phyloP scores from a whole-genome alignment of 768 basidiomycete genomes.

The Rhodotorula sphaerocarpa region DNA sequence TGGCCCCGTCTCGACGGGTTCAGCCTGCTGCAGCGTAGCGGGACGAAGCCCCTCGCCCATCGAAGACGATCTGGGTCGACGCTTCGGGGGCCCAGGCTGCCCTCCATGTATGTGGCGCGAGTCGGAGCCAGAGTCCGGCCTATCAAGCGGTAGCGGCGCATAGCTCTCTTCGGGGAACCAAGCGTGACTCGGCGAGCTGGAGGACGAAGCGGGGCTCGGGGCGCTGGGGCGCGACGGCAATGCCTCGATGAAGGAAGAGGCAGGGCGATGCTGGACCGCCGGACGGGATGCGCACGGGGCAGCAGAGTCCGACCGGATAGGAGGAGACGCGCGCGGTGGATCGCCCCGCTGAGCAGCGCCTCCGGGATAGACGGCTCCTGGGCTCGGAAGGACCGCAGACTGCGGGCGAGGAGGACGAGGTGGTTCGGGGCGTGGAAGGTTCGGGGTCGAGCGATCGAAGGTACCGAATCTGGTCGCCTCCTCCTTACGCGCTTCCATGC shows the following conservation, averaged over 20 bases:
- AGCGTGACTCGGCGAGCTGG: background rate
- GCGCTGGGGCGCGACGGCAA: background rate
- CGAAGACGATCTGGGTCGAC: slow-evolving; percentile 9
- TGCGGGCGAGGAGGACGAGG: background rate
- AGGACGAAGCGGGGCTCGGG: background rate
- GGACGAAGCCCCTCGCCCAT: background rate
- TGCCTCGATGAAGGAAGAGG: slow-evolving; percentile 4
- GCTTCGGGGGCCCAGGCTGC: background rate
- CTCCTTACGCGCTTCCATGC: background rate
- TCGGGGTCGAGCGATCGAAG: background rate
- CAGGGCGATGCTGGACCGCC: background rate
- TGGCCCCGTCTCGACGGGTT: background rate
- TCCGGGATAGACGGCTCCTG: background rate
- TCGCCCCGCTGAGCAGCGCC: too few relatives aligned
- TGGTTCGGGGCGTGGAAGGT: background rate
- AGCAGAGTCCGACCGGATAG: background rate
- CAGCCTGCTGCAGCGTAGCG: background rate
- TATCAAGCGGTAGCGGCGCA: background rate
- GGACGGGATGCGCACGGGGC: too few relatives aligned
- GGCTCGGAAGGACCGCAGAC: background rate
- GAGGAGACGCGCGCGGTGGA: background rate
- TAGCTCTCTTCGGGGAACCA: background rate
- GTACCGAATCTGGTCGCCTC: background rate
- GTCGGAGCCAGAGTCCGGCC: too few relatives aligned
- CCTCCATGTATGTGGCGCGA: background rate